Conservation (phyloP, 2,329 filamentous ascomycete genomes). For the Orbilia brochopaga region DNA sequence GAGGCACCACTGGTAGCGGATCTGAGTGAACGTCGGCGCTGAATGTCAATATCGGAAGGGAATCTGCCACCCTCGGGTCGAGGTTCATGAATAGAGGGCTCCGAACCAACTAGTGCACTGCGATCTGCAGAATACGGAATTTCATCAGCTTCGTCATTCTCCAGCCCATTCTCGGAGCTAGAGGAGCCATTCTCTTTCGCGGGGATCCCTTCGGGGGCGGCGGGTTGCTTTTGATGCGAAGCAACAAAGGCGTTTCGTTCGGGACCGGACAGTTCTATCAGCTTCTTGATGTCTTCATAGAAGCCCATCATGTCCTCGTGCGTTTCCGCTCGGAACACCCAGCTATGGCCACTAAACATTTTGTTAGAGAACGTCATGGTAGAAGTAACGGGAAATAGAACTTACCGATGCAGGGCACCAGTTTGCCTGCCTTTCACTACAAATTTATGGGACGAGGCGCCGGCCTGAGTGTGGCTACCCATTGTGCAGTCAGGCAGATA, state of each 20-base stretch:
- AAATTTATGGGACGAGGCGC: conserved; percentile 92
- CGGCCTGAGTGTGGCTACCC: conserved; percentile 82
- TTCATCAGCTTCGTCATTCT: conserved; percentile 67
- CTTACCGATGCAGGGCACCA: conserved; percentile 79
- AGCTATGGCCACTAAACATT: conserved; percentile 65
- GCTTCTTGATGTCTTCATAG: conserved; percentile 87
- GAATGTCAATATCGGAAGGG: conserved; percentile 88
- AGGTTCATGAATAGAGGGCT: conserved; percentile 55
- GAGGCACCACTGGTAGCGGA: conserved; percentile 63
- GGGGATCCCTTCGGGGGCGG: conserved; percentile 65
- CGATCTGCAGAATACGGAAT: conserved; percentile 70
- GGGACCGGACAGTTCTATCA: conserved; percentile 87
- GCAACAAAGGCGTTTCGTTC: conserved; percentile 87
- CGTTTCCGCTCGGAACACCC: conserved; percentile 74
- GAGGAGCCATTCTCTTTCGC: conserved; percentile 55
- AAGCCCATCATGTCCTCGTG: conserved; percentile 97
- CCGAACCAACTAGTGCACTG: conserved; percentile 57
- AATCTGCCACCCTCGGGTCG: conserved; percentile 80
- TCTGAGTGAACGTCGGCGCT: conserved; percentile 67
- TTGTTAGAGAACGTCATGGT: conserved; percentile 32
- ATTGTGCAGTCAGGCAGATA: conserved; percentile 94
- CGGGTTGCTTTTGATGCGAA: conserved; percentile 76
- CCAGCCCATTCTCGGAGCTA: conserved; percentile 50
- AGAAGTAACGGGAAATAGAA: neutral
- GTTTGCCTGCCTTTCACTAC: conserved; percentile 96